phyloP scores from a whole-genome alignment of 1,284 basidiomycete species.

The Puccinia horiana region DNA sequence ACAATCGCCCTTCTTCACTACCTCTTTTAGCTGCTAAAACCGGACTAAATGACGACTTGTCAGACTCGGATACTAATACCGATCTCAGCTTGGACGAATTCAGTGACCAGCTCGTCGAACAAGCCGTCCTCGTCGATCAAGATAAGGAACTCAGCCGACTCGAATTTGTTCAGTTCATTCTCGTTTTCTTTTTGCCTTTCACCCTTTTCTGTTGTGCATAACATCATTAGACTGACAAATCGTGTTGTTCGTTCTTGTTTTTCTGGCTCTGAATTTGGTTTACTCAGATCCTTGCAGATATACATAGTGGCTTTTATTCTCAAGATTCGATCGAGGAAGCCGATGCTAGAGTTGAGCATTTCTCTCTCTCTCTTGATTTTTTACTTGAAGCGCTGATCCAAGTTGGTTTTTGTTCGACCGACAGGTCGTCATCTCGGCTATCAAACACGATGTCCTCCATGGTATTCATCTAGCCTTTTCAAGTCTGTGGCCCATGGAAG shows the following conservation, averaged over 20 bases:
- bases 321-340: constrained; percentile 50
- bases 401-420: constrained; percentile 31
- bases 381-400: constrained; percentile 49
- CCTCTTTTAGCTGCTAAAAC: not conserved
- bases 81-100: constrained; percentile 50
- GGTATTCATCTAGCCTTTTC: constrained; percentile 85
- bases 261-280: constrained; percentile 46
- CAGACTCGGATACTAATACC: constrained; percentile 50
- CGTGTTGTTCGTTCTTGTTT: not conserved
- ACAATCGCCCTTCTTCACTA: not conserved
- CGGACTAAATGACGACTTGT: constrained; percentile 17
- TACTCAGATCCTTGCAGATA: constrained; percentile 70
- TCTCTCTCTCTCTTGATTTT: constrained; percentile 53
- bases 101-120: constrained; percentile 53
- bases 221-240: not conserved
- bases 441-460: constrained; percentile 73
- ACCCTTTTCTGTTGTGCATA: not conserved
- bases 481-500: constrained; percentile 84
- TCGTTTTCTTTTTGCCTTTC: constrained; percentile 7
- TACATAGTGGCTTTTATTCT: constrained; percentile 69
- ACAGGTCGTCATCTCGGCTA: constrained; percentile 71
- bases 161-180: constrained; percentile 63
- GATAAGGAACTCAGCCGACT: constrained; percentile 82
- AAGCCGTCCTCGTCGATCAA: constrained; percentile 79
- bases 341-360: constrained; percentile 45